These are phyloP conservation scores for Phascolomyces articulosus DNA, from an alignment of 371 early-diverging fungal genomes.

Conservation along the genomic window DNA sequence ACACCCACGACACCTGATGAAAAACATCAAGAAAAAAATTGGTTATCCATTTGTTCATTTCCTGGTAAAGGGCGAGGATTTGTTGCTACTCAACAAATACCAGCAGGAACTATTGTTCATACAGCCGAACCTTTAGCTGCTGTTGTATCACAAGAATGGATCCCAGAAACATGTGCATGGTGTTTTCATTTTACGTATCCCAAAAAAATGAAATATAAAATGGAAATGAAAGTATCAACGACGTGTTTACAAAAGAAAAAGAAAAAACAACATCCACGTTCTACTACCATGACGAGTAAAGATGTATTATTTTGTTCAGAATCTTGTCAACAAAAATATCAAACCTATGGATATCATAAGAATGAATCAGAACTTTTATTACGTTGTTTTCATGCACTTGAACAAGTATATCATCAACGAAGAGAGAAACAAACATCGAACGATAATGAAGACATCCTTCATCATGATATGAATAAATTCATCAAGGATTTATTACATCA, in stretches of 20 bases:
- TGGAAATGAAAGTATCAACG: neutral
- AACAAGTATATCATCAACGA: slow-evolving; percentile 11
- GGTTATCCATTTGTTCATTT: slow-evolving; percentile 12
- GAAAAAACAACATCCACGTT: slow-evolving; percentile 2
- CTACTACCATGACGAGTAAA: slow-evolving; percentile 6
- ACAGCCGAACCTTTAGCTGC: slow-evolving; percentile 34
- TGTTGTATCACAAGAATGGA: slow-evolving; percentile 44
- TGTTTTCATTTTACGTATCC: slow-evolving; percentile 46
- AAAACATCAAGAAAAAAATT: slow-evolving; percentile 7
- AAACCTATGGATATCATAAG: slow-evolving; percentile 3
- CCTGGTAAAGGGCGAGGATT: slow-evolving; percentile 44
- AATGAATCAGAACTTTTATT: slow-evolving; percentile 16
- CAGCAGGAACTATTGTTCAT: slow-evolving; percentile 29
- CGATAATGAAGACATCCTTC: neutral
- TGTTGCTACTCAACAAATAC: slow-evolving; percentile 26
- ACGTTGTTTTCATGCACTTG: slow-evolving; percentile 4
- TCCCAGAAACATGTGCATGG: slow-evolving; percentile 41
- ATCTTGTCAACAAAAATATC: slow-evolving; percentile 19
- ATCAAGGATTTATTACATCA: too few species aligned
- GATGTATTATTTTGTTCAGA: slow-evolving; percentile 38
- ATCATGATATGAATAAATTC: neutral
- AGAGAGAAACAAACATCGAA: neutral
- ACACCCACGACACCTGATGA: too few species aligned
- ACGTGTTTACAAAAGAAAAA: neutral
- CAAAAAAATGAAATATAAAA: slow-evolving; percentile 32